Conservation (phyloP, 805 yeast species). For the Starmerella apis region DNA sequence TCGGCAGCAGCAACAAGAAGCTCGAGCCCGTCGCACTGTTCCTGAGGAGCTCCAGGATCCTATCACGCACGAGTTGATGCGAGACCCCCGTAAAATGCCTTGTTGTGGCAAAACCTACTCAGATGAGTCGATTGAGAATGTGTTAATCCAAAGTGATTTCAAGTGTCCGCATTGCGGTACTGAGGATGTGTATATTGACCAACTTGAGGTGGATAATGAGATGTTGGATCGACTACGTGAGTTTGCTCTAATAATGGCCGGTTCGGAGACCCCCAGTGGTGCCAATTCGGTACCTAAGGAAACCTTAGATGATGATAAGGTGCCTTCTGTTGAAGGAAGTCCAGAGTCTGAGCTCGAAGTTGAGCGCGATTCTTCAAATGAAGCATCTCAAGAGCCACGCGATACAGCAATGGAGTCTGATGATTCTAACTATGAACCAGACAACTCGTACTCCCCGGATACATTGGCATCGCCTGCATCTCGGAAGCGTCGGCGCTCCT, state of each 20-base stretch:
- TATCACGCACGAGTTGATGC: constrained; percentile 49
- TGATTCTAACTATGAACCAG: constrained; percentile 18
- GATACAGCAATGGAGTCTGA: neutral
- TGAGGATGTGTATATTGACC: constrained; percentile 66
- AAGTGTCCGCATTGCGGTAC: constrained; percentile 78
- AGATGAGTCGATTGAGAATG: constrained; percentile 51
- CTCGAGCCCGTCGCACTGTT: constrained; percentile 39
- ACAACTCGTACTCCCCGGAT: constrained; percentile 3
- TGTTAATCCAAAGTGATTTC: constrained; percentile 71
- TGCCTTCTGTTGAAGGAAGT: neutral
- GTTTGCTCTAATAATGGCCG: constrained; percentile 26
- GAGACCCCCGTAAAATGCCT: constrained; percentile 69
- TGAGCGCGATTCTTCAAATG: neutral
- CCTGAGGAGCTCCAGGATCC: constrained; percentile 62
- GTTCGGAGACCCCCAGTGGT: neutral
- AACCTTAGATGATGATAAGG: neutral
- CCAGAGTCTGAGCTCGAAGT: neutral
- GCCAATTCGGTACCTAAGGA: too few relatives aligned
- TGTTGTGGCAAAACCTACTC: constrained; percentile 60
- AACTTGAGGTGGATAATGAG: constrained; percentile 52
- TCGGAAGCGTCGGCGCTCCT: constrained; percentile 16
- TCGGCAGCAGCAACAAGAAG: constrained; percentile 40
- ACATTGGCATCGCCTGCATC: constrained; percentile 3
- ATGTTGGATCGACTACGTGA: constrained; percentile 45
- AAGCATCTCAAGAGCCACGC: neutral